A percentile compares a stretch with the other conserved stretches of the same genome.
These are phyloP conservation scores for Earliella scabrosa DNA, from an alignment of 1,284 basidiomycete genomes.

Conservation along the genomic window DNA sequence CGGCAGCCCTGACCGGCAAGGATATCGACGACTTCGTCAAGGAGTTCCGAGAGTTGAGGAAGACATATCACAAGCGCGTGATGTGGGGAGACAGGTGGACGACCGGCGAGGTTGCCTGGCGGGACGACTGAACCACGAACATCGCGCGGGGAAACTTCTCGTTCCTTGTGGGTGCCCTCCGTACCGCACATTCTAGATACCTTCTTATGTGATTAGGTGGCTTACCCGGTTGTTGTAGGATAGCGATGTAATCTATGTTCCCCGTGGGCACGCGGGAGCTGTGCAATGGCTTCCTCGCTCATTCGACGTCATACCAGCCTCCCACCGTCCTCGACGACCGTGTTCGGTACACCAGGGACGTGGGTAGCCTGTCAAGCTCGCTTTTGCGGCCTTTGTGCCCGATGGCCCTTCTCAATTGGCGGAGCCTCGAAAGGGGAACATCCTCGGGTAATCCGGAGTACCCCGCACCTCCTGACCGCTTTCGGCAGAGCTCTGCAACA, in stretches of 20 bases:
- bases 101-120: slow-evolving; percentile 83
- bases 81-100: slow-evolving; percentile 90
- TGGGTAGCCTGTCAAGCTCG: neutral
- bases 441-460: slow-evolving; percentile 11
- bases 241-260: slow-evolving; percentile 7
- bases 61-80: slow-evolving; percentile 87
- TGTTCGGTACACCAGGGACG: neutral
- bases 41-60: slow-evolving; percentile 85
- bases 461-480: slow-evolving; percentile 9
- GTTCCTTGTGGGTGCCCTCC: neutral
- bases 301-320: neutral
- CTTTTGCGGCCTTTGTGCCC: neutral
- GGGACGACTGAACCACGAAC: slow-evolving; percentile 24
- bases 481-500: slow-evolving; percentile 23
- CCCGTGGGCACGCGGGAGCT: slow-evolving; percentile 3
- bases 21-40: slow-evolving; percentile 87
- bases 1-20: slow-evolving; percentile 44
- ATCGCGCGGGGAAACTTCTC: neutral
- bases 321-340: neutral
- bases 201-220: neutral
- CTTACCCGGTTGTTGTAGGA: slow-evolving; percentile 18
- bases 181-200: slow-evolving; percentile 2
- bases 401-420: neutral
- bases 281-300: neutral
- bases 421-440: slow-evolving; percentile 7